These are phyloP conservation scores for Glarea lozoyensis DNA, from an alignment of 495 filamentous ascomycete species.

Conservation along the genomic window DNA sequence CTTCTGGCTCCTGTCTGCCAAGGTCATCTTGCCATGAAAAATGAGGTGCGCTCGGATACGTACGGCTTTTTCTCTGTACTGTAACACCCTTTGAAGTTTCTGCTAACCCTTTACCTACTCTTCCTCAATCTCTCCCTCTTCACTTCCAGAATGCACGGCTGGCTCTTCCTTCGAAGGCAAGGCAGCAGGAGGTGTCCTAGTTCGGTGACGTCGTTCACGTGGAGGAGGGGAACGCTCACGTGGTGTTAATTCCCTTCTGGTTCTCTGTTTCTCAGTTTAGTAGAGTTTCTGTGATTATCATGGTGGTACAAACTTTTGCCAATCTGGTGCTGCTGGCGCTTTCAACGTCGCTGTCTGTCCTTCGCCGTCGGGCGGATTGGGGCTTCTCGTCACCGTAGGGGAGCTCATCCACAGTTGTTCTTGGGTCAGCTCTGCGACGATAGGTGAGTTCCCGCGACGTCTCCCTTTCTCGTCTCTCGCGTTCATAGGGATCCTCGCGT, in stretches of 20 bases:
- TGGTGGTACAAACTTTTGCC: constrained; percentile 42
- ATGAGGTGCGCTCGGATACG: constrained; percentile 17
- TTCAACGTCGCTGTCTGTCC: constrained; percentile 70
- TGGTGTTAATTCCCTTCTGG: constrained; percentile 45
- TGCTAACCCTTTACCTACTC: constrained; percentile 39
- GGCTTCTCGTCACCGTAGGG: constrained; percentile 78
- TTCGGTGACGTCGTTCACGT: constrained; percentile 43
- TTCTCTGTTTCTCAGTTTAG: constrained; percentile 33
- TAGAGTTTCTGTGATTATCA: constrained; percentile 14
- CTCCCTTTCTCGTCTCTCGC: constrained; percentile 36
- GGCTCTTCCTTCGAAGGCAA: constrained; percentile 52
- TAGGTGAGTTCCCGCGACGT: constrained; percentile 67
- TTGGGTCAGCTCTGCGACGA: constrained; percentile 67
- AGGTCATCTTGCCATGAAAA: constrained; percentile 19
- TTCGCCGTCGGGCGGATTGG: constrained; percentile 48
- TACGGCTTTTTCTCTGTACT: constrained; percentile 8
- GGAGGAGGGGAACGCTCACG: constrained; percentile 50
- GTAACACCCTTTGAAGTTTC: not conserved
- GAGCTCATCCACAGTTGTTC: constrained; percentile 67
- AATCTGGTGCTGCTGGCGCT: constrained; percentile 57
- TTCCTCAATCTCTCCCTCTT: constrained; percentile 98
- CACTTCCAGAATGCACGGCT: constrained; percentile 74
- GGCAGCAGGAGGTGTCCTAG: constrained; percentile 40
- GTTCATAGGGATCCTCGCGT: constrained; percentile 29
- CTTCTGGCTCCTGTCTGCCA: constrained; percentile 14